Base-by-base conservation (phyloP, 495 filamentous ascomycete species). In the Apodospora peruviana region DNA sequence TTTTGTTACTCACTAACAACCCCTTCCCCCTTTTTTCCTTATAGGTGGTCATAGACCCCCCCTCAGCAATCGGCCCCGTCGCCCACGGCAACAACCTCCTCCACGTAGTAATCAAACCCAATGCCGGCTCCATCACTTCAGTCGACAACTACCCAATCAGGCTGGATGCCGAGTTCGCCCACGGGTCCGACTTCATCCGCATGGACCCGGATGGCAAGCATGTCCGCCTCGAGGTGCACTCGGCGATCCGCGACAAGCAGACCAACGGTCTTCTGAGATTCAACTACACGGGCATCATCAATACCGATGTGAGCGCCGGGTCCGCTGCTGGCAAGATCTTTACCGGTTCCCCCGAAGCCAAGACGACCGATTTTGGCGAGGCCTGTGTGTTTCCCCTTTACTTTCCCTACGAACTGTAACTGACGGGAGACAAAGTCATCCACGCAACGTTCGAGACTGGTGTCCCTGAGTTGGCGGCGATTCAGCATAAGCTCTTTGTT, bases 381-480 rank as follows among this genome's bases (percentile, higher is more conserved):
- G 69, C 69, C 59, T 80, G 80, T 83, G 47, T 68, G 78, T 75
- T 2, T 27, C 22, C 34, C 9, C 19, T 19, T 19, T 20, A 35
- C 36, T 12, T 20, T 19, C 17, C 38, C 3, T 27, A 22, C 3
- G 27, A 10, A 40, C 18, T 4, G 22, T 24, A 9, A 0, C 42
- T 17, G 23, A 36, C 10, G 40, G 21, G 47, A 38, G 14, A 9
- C 1, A 32, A 24, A 82, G 78, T 80, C 57, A 74, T 70, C 23
- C 67, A 76, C 44, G 58, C 77, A n/a, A 61, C 62, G 9, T 81
- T 82, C 52, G 74, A 82, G 65, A 76, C 77, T 0, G 78, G 77
- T 12, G 59, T 63, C 43, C 66, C 70, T 9, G 69, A 68, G 50
- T 66, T 83, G 46, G 77, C 70, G 41, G 70, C 55, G 3, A 62